Evolutionary conservation across 306 rosid species (phyloP), one percentile per base, ranked within the genome.

Genomic region (Quercus gilva): DNA sequence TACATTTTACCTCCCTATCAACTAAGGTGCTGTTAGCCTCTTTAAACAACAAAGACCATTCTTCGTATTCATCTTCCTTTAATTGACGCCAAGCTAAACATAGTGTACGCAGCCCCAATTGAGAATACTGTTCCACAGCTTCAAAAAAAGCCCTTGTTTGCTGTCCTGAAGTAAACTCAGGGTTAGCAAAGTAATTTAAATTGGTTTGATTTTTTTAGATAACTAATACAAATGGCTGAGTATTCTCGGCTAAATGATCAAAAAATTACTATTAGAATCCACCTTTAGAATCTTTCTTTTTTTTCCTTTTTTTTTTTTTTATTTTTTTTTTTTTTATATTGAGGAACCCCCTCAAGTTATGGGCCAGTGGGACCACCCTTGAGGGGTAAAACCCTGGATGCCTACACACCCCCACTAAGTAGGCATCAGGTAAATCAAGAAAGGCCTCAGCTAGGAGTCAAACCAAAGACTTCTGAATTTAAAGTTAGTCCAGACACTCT

Each of bases 1-100:
- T 74, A 18, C 77, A 55, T 64, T 31, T 84, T 88, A 93, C 99
- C 99, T 96, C 99, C 79, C 99, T 87, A 79, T 96, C 99, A 87
- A 96, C 91, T 89, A 96, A 85, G 78, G 96, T 90, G 90, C 93
- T 93, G 78, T 87, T 93, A 75, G 98, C 99, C 87, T 93, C 99
- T 71, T 93, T 96, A 84, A 87, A 95, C 94, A 91, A 88, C 87
- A 86, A 85, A 77, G 98, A 90, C 97, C 98, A 95, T 85, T 90
- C 96, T 80, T 18, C 86, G 82, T 91, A 91, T 82, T 96, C 98
- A 49, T 93, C 96, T 87, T 85, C 96, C 79, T 78, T 87, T 57
- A 96, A 81, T 79, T 93, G 94, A 80, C 98, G 94, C 94, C 98
- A 93, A 65, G 97, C 99, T 72, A 96, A 74, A 87, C 99, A 96